Evolutionary conservation across 1,139 yeast species (phyloP), one percentile per base, ranked within the genome.

Genomic region (Saccharomycopsis crataegensis): DNA sequence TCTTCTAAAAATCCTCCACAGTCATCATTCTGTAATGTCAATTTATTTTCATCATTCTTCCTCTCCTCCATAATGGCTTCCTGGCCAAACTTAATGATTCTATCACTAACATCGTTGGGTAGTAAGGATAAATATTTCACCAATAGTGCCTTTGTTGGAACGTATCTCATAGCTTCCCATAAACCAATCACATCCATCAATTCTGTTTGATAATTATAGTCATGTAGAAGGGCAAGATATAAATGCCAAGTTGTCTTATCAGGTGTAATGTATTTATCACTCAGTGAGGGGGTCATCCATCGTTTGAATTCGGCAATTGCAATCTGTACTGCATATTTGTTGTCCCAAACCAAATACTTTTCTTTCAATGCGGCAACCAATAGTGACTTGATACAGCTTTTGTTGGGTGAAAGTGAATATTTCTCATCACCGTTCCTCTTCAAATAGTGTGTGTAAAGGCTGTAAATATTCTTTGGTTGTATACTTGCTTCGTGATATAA

Each of bases 291-390:
- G 62, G 59, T 45, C 49, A 57, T 70, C 62, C 69, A 66, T 54
- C 51, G 64, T 56, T 77, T 75, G 65, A 83, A 80, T 62, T 83
- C 87, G 45, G 71, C 75, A 6, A 82, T 73, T 0, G 86, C 83
- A 14, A 82, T 71, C 59, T 83, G 88, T 1, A 84, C 73, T 0
- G 90, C 86, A 56, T 68, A 76, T 38, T 76, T 58, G 1, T 69
- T 70, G 4, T 70, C 78, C 86, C 86, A 81, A 14, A 67, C 57
- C 5, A 65, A 60, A 5, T 59, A 48, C 1, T 62, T 36, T 57
- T 2, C 62, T 58, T 8, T 51, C 49, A 61, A 57, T 4, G 79
- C 66, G 0, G 77, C 77, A 2, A 70, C 63, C 7, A 81, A 64
- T 22, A 81, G 65, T 0, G 82, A 79, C 3, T 65, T 58, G 1